These are phyloP conservation scores for Sclerotinia subarctica DNA, from an alignment of 2,329 filamentous ascomycete genomes.

Conservation along the genomic window DNA sequence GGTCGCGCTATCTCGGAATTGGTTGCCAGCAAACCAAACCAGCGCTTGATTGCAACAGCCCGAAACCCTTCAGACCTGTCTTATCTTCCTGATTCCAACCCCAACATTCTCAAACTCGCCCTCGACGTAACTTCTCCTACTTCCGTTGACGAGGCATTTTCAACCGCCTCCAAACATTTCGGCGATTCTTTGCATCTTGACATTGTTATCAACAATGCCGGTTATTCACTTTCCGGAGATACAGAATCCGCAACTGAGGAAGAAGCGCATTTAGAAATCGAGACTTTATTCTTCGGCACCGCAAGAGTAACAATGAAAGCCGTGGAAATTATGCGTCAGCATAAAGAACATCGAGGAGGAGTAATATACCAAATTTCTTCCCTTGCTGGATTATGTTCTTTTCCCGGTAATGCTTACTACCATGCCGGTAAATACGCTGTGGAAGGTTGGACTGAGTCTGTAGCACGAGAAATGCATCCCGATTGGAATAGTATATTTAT, in stretches of 20 bases:
- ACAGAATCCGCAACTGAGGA: slow-evolving; percentile 46
- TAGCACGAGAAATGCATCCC: slow-evolving; percentile 40
- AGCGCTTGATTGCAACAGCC: slow-evolving; percentile 49
- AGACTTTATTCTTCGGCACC: slow-evolving; percentile 46
- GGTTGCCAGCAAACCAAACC: slow-evolving; percentile 40
- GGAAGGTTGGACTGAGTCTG: slow-evolving; percentile 41
- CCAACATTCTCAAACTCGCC: slow-evolving; percentile 45
- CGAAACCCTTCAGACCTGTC: slow-evolving; percentile 44
- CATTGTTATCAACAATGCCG: slow-evolving; percentile 60
- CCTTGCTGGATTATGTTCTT: slow-evolving; percentile 40
- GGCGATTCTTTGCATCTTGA: slow-evolving; percentile 54
- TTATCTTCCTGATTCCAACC: slow-evolving; percentile 40
- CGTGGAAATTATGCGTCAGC: slow-evolving; percentile 42
- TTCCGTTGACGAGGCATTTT: slow-evolving; percentile 37
- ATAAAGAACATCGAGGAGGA: slow-evolving; percentile 38
- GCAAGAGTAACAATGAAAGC: slow-evolving; percentile 42
- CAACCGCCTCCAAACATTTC: slow-evolving; percentile 38
- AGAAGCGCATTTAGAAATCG: slow-evolving; percentile 41
- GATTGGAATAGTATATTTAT: slow-evolving; percentile 39
- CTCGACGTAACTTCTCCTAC: slow-evolving; percentile 48
- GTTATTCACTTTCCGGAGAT: slow-evolving; percentile 52
- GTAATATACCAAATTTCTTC: slow-evolving; percentile 44
- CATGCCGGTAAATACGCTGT: slow-evolving; percentile 45
- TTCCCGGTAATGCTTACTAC: slow-evolving; percentile 42
- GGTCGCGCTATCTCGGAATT: slow-evolving; percentile 43